These are phyloP conservation scores for Carex arenaria DNA, from an alignment of 202 grass and related monocot species.

Conservation along the genomic window DNA sequence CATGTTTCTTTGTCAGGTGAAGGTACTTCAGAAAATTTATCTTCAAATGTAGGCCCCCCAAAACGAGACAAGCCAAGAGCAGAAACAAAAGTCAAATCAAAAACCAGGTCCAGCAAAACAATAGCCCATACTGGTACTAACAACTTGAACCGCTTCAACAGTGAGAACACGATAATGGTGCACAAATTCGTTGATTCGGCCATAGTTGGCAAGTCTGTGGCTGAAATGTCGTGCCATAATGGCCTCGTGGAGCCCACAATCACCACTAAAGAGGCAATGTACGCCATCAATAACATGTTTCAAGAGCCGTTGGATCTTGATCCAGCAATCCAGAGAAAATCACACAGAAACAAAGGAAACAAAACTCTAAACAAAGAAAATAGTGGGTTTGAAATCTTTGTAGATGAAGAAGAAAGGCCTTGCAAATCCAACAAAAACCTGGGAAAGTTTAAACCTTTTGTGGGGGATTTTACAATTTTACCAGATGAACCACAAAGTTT, in stretches of 20 bases:
- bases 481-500: conserved; percentile 10
- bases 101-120: neutral
- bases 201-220: conserved; percentile 76
- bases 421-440: conserved; percentile 18
- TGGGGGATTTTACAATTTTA: conserved; percentile 62
- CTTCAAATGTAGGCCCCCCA: neutral
- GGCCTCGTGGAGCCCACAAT: conserved; percentile 90
- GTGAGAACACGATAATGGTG: conserved; percentile 85
- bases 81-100: conserved; percentile 12
- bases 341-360: conserved; percentile 38
- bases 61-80: conserved; percentile 7
- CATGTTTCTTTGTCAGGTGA: conserved; percentile 21
- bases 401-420: conserved; percentile 51
- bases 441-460: conserved; percentile 46
- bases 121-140: neutral
- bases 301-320: conserved; percentile 70
- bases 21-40: conserved; percentile 28
- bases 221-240: conserved; percentile 91
- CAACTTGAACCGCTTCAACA: conserved; percentile 36
- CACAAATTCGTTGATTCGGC: conserved; percentile 76
- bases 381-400: conserved; percentile 42
- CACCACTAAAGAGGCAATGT: conserved; percentile 83
- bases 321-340: conserved; percentile 52
- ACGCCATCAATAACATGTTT: conserved; percentile 89
- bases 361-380: conserved; percentile 31